Evolutionary conservation across 768 basidiomycete species (phyloP), one percentile per base, ranked within the genome.

Genomic region (Gloeostereum incarnatum): DNA sequence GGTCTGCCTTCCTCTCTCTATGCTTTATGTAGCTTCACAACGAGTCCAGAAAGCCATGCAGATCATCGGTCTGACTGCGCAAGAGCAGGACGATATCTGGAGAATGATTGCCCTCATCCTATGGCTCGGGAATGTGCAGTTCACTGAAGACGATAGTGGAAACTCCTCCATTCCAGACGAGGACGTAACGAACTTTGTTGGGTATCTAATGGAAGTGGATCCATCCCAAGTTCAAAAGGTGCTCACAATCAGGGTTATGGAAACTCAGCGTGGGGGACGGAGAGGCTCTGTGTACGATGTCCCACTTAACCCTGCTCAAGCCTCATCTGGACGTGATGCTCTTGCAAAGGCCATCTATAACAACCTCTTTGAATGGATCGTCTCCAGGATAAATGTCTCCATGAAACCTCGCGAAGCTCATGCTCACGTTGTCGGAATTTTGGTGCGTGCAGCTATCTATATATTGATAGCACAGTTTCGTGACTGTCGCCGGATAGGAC

Each of bases 341-440:
- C 65, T 99, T 26, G 68, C 94, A 3, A 94, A 98, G 57, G 94
- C 92, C 11, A 81, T 99, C 46, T 99, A 99, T 61, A 97, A 93
- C 63, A 97, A 98, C 57, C 65, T 97, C 3, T 98, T 99, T 56
- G 94, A 99, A 54, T 99, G 96, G 96, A 98, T 99, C 49, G 96
- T 99, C 30, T 86, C 88, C 11, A 78, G 90, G 43, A 75, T 99
- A 55, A 99, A 99, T 55, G 65, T 89, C 13, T 97, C 94, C 4
- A 96, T 99, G 93, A 93, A 91, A 59, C 75, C 92, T 4, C 75
- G 89, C 29, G 61, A 69, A 35, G 63, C 78, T 5, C 66, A 75
- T 36, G 69, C 81, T 6, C 87, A 91, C 39, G 68, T 98, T 39
- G 89, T 99, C 45, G 94, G 96, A 35, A 97, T 99, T 46, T 62